These are phyloP conservation scores for Rhizopus delemar DNA, from an alignment of 371 early-diverging fungal species.

Conservation along the genomic window DNA sequence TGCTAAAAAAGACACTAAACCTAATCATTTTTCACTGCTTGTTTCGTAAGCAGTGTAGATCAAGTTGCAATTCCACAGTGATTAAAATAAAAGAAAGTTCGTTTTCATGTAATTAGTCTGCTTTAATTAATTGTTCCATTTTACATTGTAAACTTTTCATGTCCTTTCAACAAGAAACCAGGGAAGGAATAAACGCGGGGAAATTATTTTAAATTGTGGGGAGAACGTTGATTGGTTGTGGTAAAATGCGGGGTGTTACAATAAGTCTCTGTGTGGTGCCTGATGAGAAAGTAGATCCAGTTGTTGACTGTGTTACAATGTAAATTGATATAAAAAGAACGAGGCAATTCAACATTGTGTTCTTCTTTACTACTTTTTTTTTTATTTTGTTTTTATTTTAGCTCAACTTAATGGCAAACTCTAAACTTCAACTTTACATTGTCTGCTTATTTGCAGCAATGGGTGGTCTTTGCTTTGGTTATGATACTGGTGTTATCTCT, in stretches of 20 bases:
- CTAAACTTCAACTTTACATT: slow-evolving; percentile 29
- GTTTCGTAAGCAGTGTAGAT: no score
- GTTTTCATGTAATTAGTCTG: not conserved
- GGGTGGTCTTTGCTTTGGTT: slow-evolving; percentile 57
- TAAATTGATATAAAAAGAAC: not conserved
- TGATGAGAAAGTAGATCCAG: not conserved
- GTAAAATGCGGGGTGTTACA: slow-evolving; percentile 14
- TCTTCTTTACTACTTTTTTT: slow-evolving; percentile 9
- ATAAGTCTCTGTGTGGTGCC: slow-evolving; percentile 4
- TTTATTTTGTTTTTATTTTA: slow-evolving; percentile 9
- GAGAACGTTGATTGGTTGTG: slow-evolving; percentile 13
- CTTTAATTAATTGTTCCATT: not conserved
- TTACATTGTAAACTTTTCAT: not conserved
- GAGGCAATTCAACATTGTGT: slow-evolving; percentile 1
- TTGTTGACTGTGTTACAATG: not conserved
- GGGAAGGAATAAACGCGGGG: not conserved
- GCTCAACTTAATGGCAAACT: slow-evolving; percentile 14
- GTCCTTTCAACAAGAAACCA: not conserved
- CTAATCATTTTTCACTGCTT: no score
- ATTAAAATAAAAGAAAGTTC: no score
- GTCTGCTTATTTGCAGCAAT: slow-evolving; percentile 46
- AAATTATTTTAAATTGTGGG: not conserved
- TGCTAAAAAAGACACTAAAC: no score
- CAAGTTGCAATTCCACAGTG: not conserved
- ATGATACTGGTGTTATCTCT: slow-evolving; percentile 58